phyloP scores from a whole-genome alignment of 2,329 filamentous ascomycete species.

The Periconia sp. region DNA sequence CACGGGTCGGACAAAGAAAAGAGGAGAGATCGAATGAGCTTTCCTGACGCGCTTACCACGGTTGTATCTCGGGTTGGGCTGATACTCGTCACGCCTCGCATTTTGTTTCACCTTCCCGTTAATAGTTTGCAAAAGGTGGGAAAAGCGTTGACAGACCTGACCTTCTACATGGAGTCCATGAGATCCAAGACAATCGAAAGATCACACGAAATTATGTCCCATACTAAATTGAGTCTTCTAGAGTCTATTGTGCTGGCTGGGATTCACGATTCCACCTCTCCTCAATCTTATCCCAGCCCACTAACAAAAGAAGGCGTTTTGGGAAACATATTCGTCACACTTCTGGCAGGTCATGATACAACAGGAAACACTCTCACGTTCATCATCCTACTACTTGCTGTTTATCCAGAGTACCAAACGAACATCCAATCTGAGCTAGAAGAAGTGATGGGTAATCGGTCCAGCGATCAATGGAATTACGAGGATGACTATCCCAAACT shows the following conservation, averaged over 20 bases:
- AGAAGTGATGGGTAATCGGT: conserved; percentile 34
- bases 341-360: conserved; percentile 56
- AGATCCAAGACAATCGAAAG: neutral
- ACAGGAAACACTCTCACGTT: conserved; percentile 51
- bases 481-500: conserved; percentile 44
- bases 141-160: neutral
- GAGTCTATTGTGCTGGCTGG: neutral
- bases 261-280: neutral
- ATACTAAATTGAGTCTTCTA: neutral
- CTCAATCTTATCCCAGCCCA: neutral
- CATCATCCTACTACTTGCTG: conserved; percentile 48
- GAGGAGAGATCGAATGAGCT: neutral
- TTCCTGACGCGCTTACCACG: neutral
- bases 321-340: conserved; percentile 54
- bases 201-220: neutral
- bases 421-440: conserved; percentile 42
- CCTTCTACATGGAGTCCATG: neutral
- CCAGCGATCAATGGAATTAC: conserved; percentile 33
- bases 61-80: neutral
- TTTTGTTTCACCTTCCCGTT: neutral
- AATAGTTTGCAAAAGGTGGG: neutral
- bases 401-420: conserved; percentile 48
- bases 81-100: neutral
- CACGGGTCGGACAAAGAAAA: neutral
- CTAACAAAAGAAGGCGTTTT: conserved; percentile 11